Conservation (phyloP, 441 rosid genomes). For the Raphanus hybrid region DNA sequence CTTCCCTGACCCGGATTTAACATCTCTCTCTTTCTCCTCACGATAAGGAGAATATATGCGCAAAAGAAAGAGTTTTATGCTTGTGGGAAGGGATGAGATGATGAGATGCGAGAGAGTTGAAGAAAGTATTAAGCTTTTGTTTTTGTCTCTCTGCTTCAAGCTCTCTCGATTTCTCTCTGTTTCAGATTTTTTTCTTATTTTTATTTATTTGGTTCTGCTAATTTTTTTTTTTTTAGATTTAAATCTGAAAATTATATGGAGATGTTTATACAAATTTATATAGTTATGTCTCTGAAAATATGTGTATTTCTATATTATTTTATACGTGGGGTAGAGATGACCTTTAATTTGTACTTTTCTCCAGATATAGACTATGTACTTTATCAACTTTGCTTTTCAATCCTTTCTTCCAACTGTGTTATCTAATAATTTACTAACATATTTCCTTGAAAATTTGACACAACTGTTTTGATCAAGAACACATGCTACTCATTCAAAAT, state of each 20-base stretch:
- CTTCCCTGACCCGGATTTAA: constrained; percentile 65
- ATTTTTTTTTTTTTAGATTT: neutral
- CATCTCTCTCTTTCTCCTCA: constrained; percentile 4
- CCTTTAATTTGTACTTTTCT: constrained; percentile 10
- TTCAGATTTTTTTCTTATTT: constrained; percentile 12
- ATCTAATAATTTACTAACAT: neutral
- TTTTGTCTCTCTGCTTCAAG: constrained; percentile 39
- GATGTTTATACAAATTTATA: too few relatives aligned
- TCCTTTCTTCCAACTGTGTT: neutral
- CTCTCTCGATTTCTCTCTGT: constrained; percentile 49
- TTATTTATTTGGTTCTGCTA: constrained; percentile 3
- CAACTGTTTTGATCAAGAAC: too few relatives aligned
- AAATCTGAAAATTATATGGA: constrained; percentile 6
- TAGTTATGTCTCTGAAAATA: constrained; percentile 5
- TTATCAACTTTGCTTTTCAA: neutral
- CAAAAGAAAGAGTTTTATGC: neutral
- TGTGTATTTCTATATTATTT: neutral
- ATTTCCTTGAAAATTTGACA: too few relatives aligned
- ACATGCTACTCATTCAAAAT: too few relatives aligned
- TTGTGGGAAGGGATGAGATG: constrained; percentile 21
- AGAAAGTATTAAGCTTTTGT: constrained; percentile 13
- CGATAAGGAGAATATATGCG: too few relatives aligned
- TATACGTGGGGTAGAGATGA: constrained; percentile 2
- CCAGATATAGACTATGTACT: constrained; percentile 21
- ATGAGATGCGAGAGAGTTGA: constrained; percentile 38